Evolutionary conservation across 352 stramenopile species (phyloP).

Genomic region (Phytophthora vignae): DNA sequence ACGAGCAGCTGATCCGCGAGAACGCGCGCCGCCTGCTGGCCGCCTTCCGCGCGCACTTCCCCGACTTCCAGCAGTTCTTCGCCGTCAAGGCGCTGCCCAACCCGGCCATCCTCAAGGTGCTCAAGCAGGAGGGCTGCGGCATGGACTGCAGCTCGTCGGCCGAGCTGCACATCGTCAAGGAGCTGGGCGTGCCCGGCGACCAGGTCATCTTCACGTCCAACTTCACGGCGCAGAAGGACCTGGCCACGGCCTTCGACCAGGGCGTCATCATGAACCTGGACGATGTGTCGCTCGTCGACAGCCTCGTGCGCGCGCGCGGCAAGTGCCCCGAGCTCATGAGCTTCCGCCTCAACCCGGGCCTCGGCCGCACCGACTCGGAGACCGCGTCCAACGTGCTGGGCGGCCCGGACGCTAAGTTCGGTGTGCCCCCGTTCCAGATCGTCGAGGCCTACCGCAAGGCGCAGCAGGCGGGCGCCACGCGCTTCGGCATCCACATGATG

Average conservation of each 20-base stretch:
- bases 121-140: conserved; percentile 85
- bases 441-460: conserved; percentile 88
- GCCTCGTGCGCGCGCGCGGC: conserved; percentile 66
- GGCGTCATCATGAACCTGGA: conserved; percentile 91
- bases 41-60: conserved; percentile 82
- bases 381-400: conserved; percentile 91
- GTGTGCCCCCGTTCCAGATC: conserved; percentile 89
- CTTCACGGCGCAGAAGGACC: conserved; percentile 84
- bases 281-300: conserved; percentile 86
- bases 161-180: conserved; percentile 81
- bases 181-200: conserved; percentile 78
- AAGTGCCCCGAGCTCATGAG: conserved; percentile 87
- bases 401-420: conserved; percentile 90
- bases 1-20: conserved; percentile 84
- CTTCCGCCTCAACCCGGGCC: conserved; percentile 88
- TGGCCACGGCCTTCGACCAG: conserved; percentile 78
- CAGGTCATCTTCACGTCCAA: conserved; percentile 92
- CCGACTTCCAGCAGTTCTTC: conserved; percentile 90
- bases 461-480: conserved; percentile 76
- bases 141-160: conserved; percentile 91
- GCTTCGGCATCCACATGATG: conserved; percentile 94
- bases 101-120: conserved; percentile 86
- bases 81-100: conserved; percentile 92
- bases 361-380: conserved; percentile 90
- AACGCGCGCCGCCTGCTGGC: conserved; percentile 76